phyloP scores from a whole-genome alignment of 176 grass and related monocot genomes.

The Paspalum vaginatum region DNA sequence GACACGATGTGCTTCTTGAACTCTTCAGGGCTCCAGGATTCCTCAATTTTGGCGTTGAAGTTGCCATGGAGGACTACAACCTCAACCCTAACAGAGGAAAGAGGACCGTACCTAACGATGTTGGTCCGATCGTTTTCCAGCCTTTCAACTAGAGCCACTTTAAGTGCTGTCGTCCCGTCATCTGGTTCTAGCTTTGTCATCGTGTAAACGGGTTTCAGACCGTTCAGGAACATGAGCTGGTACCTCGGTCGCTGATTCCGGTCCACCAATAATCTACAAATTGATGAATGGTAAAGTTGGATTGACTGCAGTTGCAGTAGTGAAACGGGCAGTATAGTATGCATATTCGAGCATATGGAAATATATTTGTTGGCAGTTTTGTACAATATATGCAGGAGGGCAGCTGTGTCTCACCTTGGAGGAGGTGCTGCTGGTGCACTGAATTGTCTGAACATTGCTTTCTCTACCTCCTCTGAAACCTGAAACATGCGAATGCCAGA shows the following conservation, averaged over 20 bases:
- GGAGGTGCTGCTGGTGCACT: conserved; percentile 32
- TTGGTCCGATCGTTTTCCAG: conserved; percentile 13
- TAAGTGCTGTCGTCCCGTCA: conserved; percentile 40
- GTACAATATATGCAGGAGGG: background rate
- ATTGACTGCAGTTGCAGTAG: background rate
- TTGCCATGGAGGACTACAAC: conserved; percentile 60
- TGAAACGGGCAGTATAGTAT: background rate
- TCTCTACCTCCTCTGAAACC: conserved; percentile 56
- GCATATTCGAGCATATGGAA: background rate
- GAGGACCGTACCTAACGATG: conserved; percentile 40
- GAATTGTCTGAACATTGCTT: conserved; percentile 38
- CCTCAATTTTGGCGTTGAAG: conserved; percentile 52
- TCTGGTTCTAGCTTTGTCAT: conserved; percentile 49
- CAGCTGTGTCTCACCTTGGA: conserved; percentile 42
- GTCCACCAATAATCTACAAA: conserved; percentile 40
- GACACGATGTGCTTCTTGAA: conserved; percentile 54
- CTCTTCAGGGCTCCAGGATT: conserved; percentile 54
- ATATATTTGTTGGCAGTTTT: background rate
- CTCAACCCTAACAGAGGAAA: conserved; percentile 56
- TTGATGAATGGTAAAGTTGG: background rate
- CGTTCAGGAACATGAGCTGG: conserved; percentile 47
- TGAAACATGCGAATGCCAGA: conserved; percentile 19
- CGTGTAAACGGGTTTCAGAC: conserved; percentile 48
- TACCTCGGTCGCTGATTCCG: conserved; percentile 34
- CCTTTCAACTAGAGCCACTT: conserved; percentile 51